Conservation (phyloP, 1,284 basidiomycete species). For the Clitocybe nebularis region DNA sequence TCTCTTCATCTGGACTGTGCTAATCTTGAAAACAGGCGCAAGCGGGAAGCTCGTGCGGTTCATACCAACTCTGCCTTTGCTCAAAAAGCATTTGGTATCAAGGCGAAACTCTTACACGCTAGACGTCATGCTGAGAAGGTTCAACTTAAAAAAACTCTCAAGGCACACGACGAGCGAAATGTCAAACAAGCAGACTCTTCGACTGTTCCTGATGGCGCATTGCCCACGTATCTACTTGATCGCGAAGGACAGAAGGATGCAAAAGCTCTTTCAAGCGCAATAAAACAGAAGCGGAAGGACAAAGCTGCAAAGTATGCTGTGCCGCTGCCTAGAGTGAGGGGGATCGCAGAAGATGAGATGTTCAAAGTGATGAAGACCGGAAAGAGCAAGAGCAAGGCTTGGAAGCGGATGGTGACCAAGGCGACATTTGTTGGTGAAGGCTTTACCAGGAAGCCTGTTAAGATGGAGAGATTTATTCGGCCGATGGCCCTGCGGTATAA, state of each 20-base stretch:
- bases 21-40: slow-evolving; percentile 61
- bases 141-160: slow-evolving; percentile 98
- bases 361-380: slow-evolving; percentile 99
- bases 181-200: slow-evolving; percentile 90
- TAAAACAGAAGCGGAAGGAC: slow-evolving; percentile 99
- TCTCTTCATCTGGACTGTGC: not conserved
- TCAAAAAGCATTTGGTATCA: slow-evolving; percentile 94
- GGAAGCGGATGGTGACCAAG: slow-evolving; percentile 99
- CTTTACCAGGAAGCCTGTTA: slow-evolving; percentile 98
- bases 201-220: slow-evolving; percentile 80
- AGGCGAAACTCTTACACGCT: slow-evolving; percentile 96
- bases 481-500: slow-evolving; percentile 98
- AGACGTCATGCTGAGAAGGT: slow-evolving; percentile 97
- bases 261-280: slow-evolving; percentile 93
- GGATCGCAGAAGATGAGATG: slow-evolving; percentile 99
- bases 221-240: slow-evolving; percentile 94
- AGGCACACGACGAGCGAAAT: slow-evolving; percentile 98
- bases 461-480: slow-evolving; percentile 97
- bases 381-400: slow-evolving; percentile 94
- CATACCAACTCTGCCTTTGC: slow-evolving; percentile 87
- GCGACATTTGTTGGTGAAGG: slow-evolving; percentile 98
- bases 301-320: slow-evolving; percentile 98
- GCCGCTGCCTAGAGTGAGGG: slow-evolving; percentile 93
- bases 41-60: slow-evolving; percentile 87
- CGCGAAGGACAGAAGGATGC: slow-evolving; percentile 97